Evolutionary conservation across 2,329 filamentous ascomycete species (phyloP), one percentile per base, ranked within the genome.

Genomic region (Rutstroemia sp.): DNA sequence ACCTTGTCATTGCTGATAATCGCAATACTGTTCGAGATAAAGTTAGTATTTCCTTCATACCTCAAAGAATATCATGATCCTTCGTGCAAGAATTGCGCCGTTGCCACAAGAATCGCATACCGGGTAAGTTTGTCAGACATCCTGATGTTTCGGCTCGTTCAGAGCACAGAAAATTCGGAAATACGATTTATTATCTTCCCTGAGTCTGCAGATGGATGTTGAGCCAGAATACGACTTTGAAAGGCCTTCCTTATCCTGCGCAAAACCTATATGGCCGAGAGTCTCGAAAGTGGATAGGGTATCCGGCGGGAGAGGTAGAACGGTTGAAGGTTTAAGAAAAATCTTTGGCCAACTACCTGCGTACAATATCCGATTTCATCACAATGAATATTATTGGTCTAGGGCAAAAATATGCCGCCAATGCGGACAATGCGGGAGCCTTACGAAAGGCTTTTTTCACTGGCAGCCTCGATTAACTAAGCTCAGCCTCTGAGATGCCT

Each of bases 1-100:
- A 94, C 90, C 86, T 99, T 97, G 86, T 99, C 94, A 73, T 83
- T 88, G 76, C 92, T 97, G 79, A 99, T 90, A 78, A 99, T 99
- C 70, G 94, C 94, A 78, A 99, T 92, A 88, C 94, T 95, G 71
- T 49, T 66, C 23, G 12, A 18, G 34, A 34, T 14, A 8, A 38
- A n/a, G 47, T 63, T 52, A 63, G 58, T 44, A 46, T 52, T 18
- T 23, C 41, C 7, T 1, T 41, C 18, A 18, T 18, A 42, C 7
- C 39, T 42, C 34, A 19, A 8, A 14, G 16, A 42, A n/a, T 42
- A 7, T 10, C 18, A 42, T 3, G n/a, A 42, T 19, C n/a, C 39
- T 42, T 42, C 18, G 14, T 7, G 10, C n/a, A 42, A 42, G 16
- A 3, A 42, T 2, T 42, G 39, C 6, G 7, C 16, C 16, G 18